phyloP scores from a whole-genome alignment of 495 filamentous ascomycete genomes.

The Aspergillus heteromorphus region DNA sequence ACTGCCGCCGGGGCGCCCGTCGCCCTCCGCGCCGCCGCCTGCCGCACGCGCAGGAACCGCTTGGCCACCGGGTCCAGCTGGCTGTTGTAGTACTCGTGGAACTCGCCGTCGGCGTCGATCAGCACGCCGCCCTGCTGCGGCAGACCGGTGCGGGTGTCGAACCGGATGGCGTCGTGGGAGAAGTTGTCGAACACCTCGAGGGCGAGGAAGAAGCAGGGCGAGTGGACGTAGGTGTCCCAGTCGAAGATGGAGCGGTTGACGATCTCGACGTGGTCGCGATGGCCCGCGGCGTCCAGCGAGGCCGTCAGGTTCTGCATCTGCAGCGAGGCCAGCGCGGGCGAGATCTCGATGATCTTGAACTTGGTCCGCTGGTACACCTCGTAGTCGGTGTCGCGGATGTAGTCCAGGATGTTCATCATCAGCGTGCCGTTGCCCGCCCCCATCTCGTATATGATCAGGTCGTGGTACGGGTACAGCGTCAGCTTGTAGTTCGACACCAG shows the following conservation, averaged over 20 bases:
- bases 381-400: constrained; percentile 83
- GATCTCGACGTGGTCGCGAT: constrained; percentile 82
- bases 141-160: constrained; percentile 66
- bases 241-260: constrained; percentile 92
- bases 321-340: constrained; percentile 65
- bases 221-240: constrained; percentile 79
- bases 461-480: constrained; percentile 88
- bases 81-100: constrained; percentile 84
- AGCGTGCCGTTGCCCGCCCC: constrained; percentile 95
- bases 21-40: constrained; percentile 52
- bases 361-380: constrained; percentile 91
- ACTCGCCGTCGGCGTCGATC: constrained; percentile 80
- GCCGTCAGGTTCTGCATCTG: constrained; percentile 66
- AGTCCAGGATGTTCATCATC: constrained; percentile 97
- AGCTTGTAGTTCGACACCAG: constrained; percentile 93
- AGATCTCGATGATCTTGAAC: constrained; percentile 95
- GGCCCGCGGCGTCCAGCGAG: constrained; percentile 61
- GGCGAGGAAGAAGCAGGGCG: constrained; percentile 96
- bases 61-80: constrained; percentile 75
- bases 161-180: constrained; percentile 87
- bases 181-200: constrained; percentile 99
- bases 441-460: constrained; percentile 98
- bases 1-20: constrained; percentile 55
- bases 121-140: constrained; percentile 83
- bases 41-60: constrained; percentile 74